phyloP scores from a whole-genome alignment of 495 filamentous ascomycete genomes.

The Aspergillus haitiensis region DNA sequence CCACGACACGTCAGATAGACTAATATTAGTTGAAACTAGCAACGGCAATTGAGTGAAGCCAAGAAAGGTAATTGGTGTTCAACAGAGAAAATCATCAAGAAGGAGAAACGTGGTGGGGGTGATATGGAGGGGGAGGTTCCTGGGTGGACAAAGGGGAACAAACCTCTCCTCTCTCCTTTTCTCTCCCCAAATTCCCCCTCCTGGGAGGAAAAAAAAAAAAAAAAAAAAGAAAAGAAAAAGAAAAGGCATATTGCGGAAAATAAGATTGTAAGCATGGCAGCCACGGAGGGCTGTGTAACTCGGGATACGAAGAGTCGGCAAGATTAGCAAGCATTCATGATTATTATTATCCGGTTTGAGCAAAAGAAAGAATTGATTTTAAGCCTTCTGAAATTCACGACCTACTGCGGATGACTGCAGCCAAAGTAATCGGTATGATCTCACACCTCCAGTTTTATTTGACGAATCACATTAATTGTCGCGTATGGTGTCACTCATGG shows the following conservation, averaged over 20 bases:
- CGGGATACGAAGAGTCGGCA: slow-evolving; percentile 21
- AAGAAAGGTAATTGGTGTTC: slow-evolving; percentile 6
- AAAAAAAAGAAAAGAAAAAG: not conserved
- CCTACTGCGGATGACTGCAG: slow-evolving; percentile 24
- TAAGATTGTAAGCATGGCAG: slow-evolving; percentile 33
- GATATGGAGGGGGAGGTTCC: not conserved
- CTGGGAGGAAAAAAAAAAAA: slow-evolving; percentile 1
- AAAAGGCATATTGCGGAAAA: slow-evolving; percentile 21
- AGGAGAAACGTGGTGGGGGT: slow-evolving; percentile 2
- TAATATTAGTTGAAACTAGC: not conserved
- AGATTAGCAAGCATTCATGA: slow-evolving; percentile 14
- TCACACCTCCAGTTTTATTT: slow-evolving; percentile 10
- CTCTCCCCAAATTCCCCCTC: no score
- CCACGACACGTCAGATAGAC: slow-evolving; percentile 19
- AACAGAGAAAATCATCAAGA: slow-evolving; percentile 4
- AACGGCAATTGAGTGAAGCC: not conserved
- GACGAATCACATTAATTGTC: slow-evolving; percentile 5
- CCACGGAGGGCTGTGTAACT: slow-evolving; percentile 32
- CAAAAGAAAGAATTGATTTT: not conserved
- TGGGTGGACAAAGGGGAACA: no score
- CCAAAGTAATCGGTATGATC: slow-evolving; percentile 22
- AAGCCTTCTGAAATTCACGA: not conserved
- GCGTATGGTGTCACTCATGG: slow-evolving; percentile 6
- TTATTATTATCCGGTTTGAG: slow-evolving; percentile 3
- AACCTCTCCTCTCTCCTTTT: no score